Conservation (phyloP, 345 rosid genomes). For the Erodium maritimum region DNA sequence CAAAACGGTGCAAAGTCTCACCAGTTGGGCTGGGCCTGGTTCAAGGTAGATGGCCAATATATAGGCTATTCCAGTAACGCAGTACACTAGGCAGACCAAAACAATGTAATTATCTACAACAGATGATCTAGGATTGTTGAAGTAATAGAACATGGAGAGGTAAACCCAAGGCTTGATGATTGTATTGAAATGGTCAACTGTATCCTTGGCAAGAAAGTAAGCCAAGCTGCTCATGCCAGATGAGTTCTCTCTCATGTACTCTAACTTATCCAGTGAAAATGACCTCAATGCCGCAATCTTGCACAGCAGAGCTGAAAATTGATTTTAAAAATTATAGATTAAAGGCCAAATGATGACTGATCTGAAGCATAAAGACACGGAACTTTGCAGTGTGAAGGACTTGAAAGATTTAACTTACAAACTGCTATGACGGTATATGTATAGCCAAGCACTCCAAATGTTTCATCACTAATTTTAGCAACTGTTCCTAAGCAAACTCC, state of each 20-base stretch:
- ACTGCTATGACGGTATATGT: slow-evolving; percentile 91
- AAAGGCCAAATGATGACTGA: background rate
- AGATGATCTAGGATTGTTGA: slow-evolving; percentile 89
- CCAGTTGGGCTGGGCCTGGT: slow-evolving; percentile 93
- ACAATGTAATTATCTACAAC: slow-evolving; percentile 67
- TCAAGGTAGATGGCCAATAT: slow-evolving; percentile 59
- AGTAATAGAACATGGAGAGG: slow-evolving; percentile 96
- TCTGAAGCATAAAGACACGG: background rate
- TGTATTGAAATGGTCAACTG: slow-evolving; percentile 84
- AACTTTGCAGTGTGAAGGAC: background rate
- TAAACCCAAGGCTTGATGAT: slow-evolving; percentile 77
- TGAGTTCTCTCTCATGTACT: slow-evolving; percentile 87
- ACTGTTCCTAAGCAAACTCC: slow-evolving; percentile 98
- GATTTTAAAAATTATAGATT: slow-evolving; percentile 1
- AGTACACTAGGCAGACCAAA: slow-evolving; percentile 73
- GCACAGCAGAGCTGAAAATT: slow-evolving; percentile 71
- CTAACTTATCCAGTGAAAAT: slow-evolving; percentile 76
- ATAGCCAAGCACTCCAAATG: slow-evolving; percentile 82
- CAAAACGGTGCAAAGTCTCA: slow-evolving; percentile 23
- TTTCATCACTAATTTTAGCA: slow-evolving; percentile 97
- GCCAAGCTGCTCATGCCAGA: slow-evolving; percentile 97
- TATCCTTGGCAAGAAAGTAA: slow-evolving; percentile 81
- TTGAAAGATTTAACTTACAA: slow-evolving; percentile 46
- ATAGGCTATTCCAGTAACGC: slow-evolving; percentile 88
- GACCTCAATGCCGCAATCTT: slow-evolving; percentile 93